Evolutionary conservation across 2,329 filamentous ascomycete genomes (phyloP).

Genomic region (Botrytis deweyae): DNA sequence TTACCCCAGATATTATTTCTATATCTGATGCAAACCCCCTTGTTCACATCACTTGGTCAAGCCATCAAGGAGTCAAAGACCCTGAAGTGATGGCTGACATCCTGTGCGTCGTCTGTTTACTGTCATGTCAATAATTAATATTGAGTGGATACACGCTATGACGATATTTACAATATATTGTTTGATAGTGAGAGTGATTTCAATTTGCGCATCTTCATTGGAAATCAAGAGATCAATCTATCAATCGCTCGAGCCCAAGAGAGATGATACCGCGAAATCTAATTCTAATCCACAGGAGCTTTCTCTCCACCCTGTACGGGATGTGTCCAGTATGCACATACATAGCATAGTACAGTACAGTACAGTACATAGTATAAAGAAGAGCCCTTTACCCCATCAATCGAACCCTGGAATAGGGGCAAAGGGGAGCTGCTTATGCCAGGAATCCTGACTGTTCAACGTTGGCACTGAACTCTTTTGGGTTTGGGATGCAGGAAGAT

Average conservation of each 20-base stretch:
- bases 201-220: constrained; percentile 2
- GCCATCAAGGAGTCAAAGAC: background rate
- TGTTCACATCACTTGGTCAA: constrained; percentile 6
- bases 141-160: constrained; percentile 4
- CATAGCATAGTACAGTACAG: no score
- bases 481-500: constrained; percentile 11
- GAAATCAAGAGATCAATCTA: background rate
- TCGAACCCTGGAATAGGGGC: constrained; percentile 8
- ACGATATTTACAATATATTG: constrained; percentile 8
- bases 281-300: background rate
- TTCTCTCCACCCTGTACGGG: background rate
- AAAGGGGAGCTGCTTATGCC: background rate
- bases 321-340: background rate
- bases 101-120: constrained; percentile 1
- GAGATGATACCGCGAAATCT: background rate
- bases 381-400: background rate
- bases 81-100: background rate
- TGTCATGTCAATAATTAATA: constrained; percentile 9
- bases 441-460: background rate
- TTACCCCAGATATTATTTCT: constrained; percentile 11
- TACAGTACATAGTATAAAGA: background rate
- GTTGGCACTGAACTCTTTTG: constrained; percentile 4
- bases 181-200: constrained; percentile 6
- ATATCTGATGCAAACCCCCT: constrained; percentile 13
- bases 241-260: background rate